Conservation (phyloP, 805 yeast genomes). For the Yamadazyma laniorum region DNA sequence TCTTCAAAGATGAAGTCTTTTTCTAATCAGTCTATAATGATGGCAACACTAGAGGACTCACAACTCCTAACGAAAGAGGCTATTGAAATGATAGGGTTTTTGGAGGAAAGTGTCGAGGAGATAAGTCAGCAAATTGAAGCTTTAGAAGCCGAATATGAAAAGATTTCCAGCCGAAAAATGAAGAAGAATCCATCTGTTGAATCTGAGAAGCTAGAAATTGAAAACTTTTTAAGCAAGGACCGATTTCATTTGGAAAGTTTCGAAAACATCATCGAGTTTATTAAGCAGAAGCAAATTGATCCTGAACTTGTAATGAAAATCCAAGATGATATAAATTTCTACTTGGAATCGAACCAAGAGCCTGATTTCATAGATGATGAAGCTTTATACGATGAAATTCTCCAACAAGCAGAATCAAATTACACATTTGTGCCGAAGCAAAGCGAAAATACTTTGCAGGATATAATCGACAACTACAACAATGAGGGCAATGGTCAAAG, state of each 20-base stretch:
- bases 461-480: neutral
- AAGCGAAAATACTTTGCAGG: conserved; percentile 3
- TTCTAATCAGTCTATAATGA: conserved; percentile 45
- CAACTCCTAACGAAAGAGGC: conserved; percentile 32
- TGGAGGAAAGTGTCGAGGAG: conserved; percentile 30
- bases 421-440: conserved; percentile 14
- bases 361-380: conserved; percentile 38
- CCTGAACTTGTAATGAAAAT: conserved; percentile 33
- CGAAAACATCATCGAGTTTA: conserved; percentile 27
- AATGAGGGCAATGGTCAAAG: conserved; percentile 3
- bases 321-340: conserved; percentile 39
- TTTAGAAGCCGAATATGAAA: conserved; percentile 42
- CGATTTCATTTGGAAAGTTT: conserved; percentile 39
- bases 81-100: conserved; percentile 31
- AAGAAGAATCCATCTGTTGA: conserved; percentile 39
- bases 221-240: conserved; percentile 26
- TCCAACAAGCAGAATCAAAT: conserved; percentile 23
- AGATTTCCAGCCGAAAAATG: conserved; percentile 35
- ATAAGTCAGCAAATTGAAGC: conserved; percentile 34
- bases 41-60: conserved; percentile 36
- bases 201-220: conserved; percentile 41
- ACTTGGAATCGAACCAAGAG: conserved; percentile 38
- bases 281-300: conserved; percentile 28
- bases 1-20: conserved; percentile 43
- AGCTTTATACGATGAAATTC: conserved; percentile 42